Evolutionary conservation across 257 asterid species (phyloP), one percentile per base, ranked within the genome.

Genomic region (Henckelia pumila): DNA sequence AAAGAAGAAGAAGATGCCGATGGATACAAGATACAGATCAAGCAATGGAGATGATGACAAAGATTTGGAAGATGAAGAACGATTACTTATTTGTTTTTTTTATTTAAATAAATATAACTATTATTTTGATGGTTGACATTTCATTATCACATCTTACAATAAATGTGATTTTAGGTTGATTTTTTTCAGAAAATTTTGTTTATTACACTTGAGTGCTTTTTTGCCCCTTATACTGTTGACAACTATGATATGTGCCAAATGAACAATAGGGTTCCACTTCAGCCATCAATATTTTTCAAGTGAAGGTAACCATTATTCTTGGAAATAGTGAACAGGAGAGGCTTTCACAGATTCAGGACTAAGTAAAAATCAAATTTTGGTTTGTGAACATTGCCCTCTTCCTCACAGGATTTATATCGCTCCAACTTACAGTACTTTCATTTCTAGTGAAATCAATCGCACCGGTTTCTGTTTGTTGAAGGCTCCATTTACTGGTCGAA

Each of bases 361-460:
- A 52, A 71, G 4, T 47, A 4, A 20, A 26, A 61, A 5, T 66
- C 55, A 63, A 61, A 50, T 5, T 19, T 63, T 52, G 63, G 13
- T 53, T 52, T 11, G 17, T 5, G 37, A 32, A 32, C 16, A 57
- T 1, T 9, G 24, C 58, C 23, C 49, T 26, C 24, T 29, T 50
- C 19, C 9, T 8, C 23, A 26, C n/a, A 21, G 52, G 19, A 23
- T 13, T 26, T 40, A 53, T 26, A n/a, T n/a, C n/a, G n/a, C n/a
- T n/a, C n/a, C n/a, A 50, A 16, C 55, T 59, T 35, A 53, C 40
- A 25, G 53, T 19, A 25, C 49, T 35, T 4, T 29, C 13, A 73
- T 25, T 29, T n/a, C 58, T 62, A 62, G 61, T 59, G 53, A 32
- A 63, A 64, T 16, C 65, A 62, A 56, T 24, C 29, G 23, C 52